phyloP scores from a whole-genome alignment of 73 alveolate species.

The Tetrahymena borealis region DNA sequence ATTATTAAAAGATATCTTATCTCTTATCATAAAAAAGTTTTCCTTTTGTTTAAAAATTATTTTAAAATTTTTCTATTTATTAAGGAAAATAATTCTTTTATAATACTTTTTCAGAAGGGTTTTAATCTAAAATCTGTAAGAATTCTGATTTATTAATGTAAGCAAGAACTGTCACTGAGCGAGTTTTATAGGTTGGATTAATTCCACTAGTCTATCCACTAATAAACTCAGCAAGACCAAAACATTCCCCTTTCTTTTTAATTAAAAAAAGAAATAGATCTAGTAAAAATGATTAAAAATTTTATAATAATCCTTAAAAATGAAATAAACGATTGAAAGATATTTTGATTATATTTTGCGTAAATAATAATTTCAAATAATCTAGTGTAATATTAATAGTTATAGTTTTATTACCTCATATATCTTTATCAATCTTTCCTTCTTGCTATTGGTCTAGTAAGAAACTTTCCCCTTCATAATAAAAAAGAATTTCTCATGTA shows the following conservation, averaged over 20 bases:
- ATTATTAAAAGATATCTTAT: background rate
- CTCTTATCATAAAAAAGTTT: background rate
- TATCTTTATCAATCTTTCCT: background rate
- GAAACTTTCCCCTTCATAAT: background rate
- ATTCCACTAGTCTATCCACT: background rate
- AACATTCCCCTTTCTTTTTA: background rate
- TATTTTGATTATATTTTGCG: too few relatives aligned
- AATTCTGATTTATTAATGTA: background rate
- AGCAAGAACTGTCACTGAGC: background rate
- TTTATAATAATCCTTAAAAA: too few relatives aligned
- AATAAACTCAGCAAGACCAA: background rate
- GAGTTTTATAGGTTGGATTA: background rate
- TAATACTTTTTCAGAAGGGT: background rate
- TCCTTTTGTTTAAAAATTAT: background rate
- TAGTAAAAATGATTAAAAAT: too few relatives aligned
- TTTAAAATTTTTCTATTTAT: background rate
- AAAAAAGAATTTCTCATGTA: background rate
- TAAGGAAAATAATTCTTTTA: background rate
- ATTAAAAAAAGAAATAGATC: too few relatives aligned
- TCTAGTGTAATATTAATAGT: too few relatives aligned
- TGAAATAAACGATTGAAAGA: too few relatives aligned
- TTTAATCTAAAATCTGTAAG: background rate
- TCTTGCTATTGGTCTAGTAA: background rate
- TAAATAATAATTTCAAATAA: too few relatives aligned
- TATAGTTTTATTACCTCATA: background rate